Base-by-base conservation (phyloP, 2,329 filamentous ascomycete species). In the Ophiostoma piceae region DNA sequence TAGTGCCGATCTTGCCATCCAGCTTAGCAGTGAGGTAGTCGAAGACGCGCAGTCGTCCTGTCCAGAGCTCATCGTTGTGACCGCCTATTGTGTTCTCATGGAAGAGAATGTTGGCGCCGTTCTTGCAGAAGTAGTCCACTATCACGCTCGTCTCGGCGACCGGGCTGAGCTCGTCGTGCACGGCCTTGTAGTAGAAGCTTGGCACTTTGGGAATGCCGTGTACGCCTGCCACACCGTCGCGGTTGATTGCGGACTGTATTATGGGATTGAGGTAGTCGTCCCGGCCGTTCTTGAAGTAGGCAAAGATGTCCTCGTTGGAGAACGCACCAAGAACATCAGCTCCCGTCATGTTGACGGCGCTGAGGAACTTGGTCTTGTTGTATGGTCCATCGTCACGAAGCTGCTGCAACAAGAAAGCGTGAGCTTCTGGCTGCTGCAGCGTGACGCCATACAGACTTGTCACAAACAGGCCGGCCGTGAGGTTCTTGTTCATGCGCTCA, bases 241-340 rank as follows among this genome's bases (percentile, higher is more conserved):
- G 22, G n/a, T 57, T 26, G 22, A 57, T 57, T 11, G n/a, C 51
- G 12, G 51, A 57, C 7, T 57, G 51, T 3, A 57, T 57, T 22
- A 57, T 57, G 14, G 51, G 51, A 8, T 57, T 57, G 8, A 26
- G 6, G 16, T 26, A 57, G 22, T 69, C 68, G 35, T 5, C 65
- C 19, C 32, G 37, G 22, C 79, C 79, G 37, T 78, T 74, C 35
- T 78, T 74, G 71, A 83, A 82, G 75, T 82, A 83, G 35, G 74
- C 73, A 37, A 75, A 75, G 9, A 83, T 77, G 71, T 82, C 75
- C 37, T 80, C 74, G 64, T 74, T 72, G 6, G 72, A 71, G 70
- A 79, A 82, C 19, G 66, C 69, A 16, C 51, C 62, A 47, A 70
- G 75, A 73, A 71, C 78, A 74, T 57, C 72, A 43, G 32, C 77